Evolutionary conservation across 306 rosid genomes (phyloP), one percentile per base, ranked within the genome.

Genomic region (Benincasa hispida): DNA sequence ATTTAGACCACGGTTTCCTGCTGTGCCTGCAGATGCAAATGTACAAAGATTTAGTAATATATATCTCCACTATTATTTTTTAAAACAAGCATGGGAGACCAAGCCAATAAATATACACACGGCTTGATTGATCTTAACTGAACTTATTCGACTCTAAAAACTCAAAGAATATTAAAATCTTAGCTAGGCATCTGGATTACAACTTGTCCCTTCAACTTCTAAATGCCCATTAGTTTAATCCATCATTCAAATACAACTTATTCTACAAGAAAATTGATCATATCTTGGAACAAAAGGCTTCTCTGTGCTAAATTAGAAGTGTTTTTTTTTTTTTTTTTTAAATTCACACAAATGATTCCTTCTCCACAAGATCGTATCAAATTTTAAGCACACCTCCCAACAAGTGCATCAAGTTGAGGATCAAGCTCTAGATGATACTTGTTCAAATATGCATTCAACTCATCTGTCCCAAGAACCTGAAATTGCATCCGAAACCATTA

Each of bases 1-100:
- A 94, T 84, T 90, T 94, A 28, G 96, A 89, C 99, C 97, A 94
- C 12, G 97, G 99, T 83, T 92, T 94, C 87, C 96, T 86, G 87
- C 96, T 94, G 86, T 94, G 99, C 89, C 99, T 92, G 96, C 84
- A 68, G 74, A 68, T 42, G 21, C 6, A 42, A 7, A 22, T 42
- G 55, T 3, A 19, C 42, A 37, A n/a, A 68, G 13, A 24, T 42
- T 42, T 13, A 68, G 28, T 7, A 84, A 70, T 54, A 4, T n/a
- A 34, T 8, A 81, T 25, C 54, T 41, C n/a, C 54, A 68, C 21
- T 24, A 22, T 11, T 24, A 24, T 42, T 2, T 42, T 22, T 7
- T 5, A 68, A 63, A 68, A 13, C 30, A 24, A 42, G 21, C 76
- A 48, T 3, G 41, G 22, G 58, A 2, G 6, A 41, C 34, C 74